phyloP scores from a whole-genome alignment of 2,329 filamentous ascomycete species.

The Elsinoe ampelina region DNA sequence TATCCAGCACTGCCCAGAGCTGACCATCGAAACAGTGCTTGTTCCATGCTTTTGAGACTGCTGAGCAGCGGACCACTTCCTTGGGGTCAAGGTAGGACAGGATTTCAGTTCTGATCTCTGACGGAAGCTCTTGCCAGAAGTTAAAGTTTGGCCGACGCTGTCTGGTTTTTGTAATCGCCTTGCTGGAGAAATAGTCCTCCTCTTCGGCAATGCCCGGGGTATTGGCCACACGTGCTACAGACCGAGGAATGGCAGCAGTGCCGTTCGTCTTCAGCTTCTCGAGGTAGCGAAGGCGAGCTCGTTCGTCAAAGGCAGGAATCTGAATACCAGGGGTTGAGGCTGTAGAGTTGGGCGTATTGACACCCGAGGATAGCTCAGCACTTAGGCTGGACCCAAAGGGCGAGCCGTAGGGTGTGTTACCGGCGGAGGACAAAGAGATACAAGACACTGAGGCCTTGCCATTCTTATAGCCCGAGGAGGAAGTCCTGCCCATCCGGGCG shows the following conservation, averaged over 20 bases:
- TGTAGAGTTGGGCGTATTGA: conserved; percentile 46
- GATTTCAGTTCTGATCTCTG: conserved; percentile 71
- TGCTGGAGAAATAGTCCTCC: conserved; percentile 23
- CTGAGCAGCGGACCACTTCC: conserved; percentile 69
- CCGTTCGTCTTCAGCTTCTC: conserved; percentile 35
- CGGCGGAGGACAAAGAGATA: conserved; percentile 48
- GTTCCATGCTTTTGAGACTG: conserved; percentile 70
- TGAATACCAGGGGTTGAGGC: conserved; percentile 37
- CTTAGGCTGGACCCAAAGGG: conserved; percentile 47
- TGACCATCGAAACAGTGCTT: conserved; percentile 88
- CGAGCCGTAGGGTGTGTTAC: conserved; percentile 39
- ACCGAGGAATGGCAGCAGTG: conserved; percentile 47
- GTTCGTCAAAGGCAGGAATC: conserved; percentile 42
- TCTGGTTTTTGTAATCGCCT: conserved; percentile 21
- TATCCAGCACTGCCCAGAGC: conserved; percentile 75
- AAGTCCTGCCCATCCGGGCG: conserved; percentile 51
- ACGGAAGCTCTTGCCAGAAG: conserved; percentile 73
- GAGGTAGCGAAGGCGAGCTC: conserved; percentile 47
- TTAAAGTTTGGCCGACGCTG: conserved; percentile 41
- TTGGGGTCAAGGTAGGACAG: conserved; percentile 68
- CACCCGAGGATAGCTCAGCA: conserved; percentile 48
- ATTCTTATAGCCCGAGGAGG: conserved; percentile 58
- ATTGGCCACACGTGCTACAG: conserved; percentile 30
- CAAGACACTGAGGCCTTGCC: conserved; percentile 57
- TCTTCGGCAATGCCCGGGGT: conserved; percentile 25